Percentiles rank a stretch among this genome's conserved stretches.
These are phyloP conservation scores for Trichoderma atroviride DNA, from an alignment of 2,329 filamentous ascomycete genomes.

Conservation along the genomic window DNA sequence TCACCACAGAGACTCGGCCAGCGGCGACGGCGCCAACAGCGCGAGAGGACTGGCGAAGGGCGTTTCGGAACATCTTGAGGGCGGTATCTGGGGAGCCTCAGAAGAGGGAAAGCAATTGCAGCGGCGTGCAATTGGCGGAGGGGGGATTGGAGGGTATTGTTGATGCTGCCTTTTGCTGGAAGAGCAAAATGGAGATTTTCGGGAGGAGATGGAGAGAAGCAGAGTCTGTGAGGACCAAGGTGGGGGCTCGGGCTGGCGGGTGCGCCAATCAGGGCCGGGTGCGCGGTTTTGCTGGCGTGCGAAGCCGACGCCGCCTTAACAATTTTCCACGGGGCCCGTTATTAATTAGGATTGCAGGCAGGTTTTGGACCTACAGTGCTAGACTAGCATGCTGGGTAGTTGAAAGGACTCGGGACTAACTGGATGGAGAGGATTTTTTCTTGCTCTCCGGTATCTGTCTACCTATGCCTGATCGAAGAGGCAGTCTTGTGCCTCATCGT, in stretches of 20 bases:
- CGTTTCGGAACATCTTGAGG: constrained; percentile 91
- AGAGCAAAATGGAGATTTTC: constrained; percentile 51
- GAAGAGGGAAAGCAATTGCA: constrained; percentile 64
- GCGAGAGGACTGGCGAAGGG: constrained; percentile 95
- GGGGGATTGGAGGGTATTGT: constrained; percentile 60
- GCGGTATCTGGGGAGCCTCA: constrained; percentile 56
- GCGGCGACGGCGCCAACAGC: constrained; percentile 91
- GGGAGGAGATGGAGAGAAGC: constrained; percentile 44
- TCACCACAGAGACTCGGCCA: constrained; percentile 91
- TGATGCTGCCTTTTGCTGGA: constrained; percentile 51
- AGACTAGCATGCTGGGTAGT: not conserved
- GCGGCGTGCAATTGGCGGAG: constrained; percentile 58
- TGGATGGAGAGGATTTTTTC: constrained; percentile 7
- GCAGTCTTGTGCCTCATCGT: constrained; percentile 19
- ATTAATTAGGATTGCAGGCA: not conserved
- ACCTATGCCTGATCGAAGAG: constrained; percentile 22
- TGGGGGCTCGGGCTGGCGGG: constrained; percentile 41
- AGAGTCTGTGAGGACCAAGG: constrained; percentile 48
- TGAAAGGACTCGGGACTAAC: constrained; percentile 6
- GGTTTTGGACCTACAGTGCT: not conserved
- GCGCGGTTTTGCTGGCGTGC: constrained; percentile 45
- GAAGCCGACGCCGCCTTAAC: constrained; percentile 44
- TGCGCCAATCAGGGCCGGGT: constrained; percentile 41
- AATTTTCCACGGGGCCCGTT: constrained; percentile 38
- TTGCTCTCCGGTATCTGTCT: not conserved